These are phyloP conservation scores for Cochlearia excelsa DNA, from an alignment of 345 rosid genomes.

Conservation along the genomic window DNA sequence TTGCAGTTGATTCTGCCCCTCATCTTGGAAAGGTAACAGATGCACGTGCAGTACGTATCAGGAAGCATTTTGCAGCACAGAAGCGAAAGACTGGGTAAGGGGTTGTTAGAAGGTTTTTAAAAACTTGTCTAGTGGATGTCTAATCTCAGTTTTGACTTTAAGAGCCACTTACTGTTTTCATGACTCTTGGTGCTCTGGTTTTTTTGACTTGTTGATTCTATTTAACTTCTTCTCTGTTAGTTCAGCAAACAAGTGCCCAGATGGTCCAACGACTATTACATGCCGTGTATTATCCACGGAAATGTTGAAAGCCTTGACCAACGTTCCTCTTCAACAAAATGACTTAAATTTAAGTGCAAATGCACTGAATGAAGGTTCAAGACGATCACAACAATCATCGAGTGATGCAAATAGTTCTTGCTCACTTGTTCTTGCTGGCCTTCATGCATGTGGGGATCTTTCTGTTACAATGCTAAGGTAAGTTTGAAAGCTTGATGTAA, in stretches of 20 bases:
- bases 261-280: slow-evolving; percentile 67
- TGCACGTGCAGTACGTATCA: slow-evolving; percentile 82
- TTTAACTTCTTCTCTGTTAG: slow-evolving; percentile 49
- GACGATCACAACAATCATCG: slow-evolving; percentile 33
- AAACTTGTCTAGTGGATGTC: not conserved
- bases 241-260: slow-evolving; percentile 51
- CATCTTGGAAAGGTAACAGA: slow-evolving; percentile 78
- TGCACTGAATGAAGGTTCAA: slow-evolving; percentile 23
- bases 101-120: not conserved
- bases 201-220: slow-evolving; percentile 31
- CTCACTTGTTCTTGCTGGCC: slow-evolving; percentile 83
- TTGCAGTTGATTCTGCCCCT: slow-evolving; percentile 84
- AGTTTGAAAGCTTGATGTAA: slow-evolving; percentile 34
- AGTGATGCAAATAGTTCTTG: slow-evolving; percentile 28
- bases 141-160: slow-evolving; percentile 5
- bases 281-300: slow-evolving; percentile 62
- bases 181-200: slow-evolving; percentile 9
- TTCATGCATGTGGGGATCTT: slow-evolving; percentile 97
- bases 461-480: slow-evolving; percentile 88
- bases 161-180: not conserved
- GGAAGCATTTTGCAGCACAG: slow-evolving; percentile 70
- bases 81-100: slow-evolving; percentile 67
- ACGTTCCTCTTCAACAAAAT: slow-evolving; percentile 30
- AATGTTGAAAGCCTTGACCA: slow-evolving; percentile 57
- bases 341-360: slow-evolving; percentile 33